Evolutionary conservation across 1,284 basidiomycete genomes (phyloP).

Genomic region (Ustilago esculenta): DNA sequence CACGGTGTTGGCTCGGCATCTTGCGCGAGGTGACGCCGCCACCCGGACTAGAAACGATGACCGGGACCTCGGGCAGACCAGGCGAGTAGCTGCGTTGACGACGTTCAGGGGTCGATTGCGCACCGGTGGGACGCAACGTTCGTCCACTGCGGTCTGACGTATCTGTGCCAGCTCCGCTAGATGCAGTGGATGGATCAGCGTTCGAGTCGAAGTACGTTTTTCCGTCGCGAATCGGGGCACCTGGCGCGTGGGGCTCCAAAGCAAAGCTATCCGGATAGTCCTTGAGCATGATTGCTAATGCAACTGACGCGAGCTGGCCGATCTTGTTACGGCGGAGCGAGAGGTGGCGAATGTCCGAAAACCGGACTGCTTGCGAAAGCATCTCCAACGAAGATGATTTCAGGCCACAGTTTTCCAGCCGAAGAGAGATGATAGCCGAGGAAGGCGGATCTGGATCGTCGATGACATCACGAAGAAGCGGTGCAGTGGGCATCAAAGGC

Average conservation of each 20-base stretch:
- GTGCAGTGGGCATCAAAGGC: conserved; percentile 59
- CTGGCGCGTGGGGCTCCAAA: neutral
- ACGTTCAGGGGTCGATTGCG: conserved; percentile 16
- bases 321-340: conserved; percentile 62
- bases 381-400: conserved; percentile 54
- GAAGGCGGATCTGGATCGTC: conserved; percentile 38
- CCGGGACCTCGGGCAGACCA: conserved; percentile 50
- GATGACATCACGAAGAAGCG: conserved; percentile 48
- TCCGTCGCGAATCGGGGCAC: conserved; percentile 2
- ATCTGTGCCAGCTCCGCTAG: neutral
- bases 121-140: conserved; percentile 7
- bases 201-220: conserved; percentile 34
- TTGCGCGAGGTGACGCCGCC: conserved; percentile 55
- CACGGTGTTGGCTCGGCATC: conserved; percentile 34
- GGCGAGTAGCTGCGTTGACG: conserved; percentile 53
- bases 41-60: conserved; percentile 55
- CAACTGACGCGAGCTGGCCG: conserved; percentile 35
- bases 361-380: conserved; percentile 57
- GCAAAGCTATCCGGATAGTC: conserved; percentile 53
- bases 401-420: conserved; percentile 61
- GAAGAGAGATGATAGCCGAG: conserved; percentile 55
- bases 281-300: conserved; percentile 54
- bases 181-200: neutral
- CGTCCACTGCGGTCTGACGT: conserved; percentile 16
- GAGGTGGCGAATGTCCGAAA: conserved; percentile 60